Percentiles rank a stretch among this genome's conserved stretches.
phyloP scores from a whole-genome alignment of 106 monocot genomes.

The Gastrodia elata region DNA sequence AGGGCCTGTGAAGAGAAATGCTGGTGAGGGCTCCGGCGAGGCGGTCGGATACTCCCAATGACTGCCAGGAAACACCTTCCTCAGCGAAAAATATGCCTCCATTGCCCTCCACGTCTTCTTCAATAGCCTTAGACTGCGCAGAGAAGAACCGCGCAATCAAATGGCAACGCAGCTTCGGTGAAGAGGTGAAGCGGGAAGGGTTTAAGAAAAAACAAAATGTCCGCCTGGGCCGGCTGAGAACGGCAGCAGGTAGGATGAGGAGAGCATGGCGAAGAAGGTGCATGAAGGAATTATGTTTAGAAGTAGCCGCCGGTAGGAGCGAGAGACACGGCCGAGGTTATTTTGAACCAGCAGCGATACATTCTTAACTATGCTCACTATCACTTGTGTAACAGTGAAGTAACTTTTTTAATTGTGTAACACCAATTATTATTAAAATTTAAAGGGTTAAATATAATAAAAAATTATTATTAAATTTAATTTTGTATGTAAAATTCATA shows the following conservation, averaged over 20 bases:
- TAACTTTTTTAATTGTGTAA: too few relatives aligned
- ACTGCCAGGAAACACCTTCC: slow-evolving; percentile 66
- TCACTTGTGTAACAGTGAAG: too few relatives aligned
- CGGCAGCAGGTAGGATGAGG: not conserved
- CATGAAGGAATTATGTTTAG: slow-evolving; percentile 10
- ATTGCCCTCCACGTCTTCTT: not conserved
- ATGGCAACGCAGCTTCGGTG: not conserved
- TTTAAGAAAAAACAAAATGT: not conserved
- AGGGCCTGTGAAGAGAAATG: slow-evolving; percentile 49
- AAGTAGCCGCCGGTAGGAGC: too few relatives aligned
- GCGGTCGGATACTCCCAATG: slow-evolving; percentile 58
- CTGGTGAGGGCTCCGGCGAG: slow-evolving; percentile 38
- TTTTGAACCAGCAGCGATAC: too few relatives aligned
- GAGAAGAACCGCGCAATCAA: slow-evolving; percentile 1
- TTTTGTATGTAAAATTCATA: too few relatives aligned
- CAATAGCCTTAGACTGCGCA: slow-evolving; percentile 6
- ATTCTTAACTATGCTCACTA: too few relatives aligned
- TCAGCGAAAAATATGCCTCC: slow-evolving; percentile 45
- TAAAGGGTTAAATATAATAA: too few relatives aligned
- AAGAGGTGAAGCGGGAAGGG: not conserved
- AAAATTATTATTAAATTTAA: too few relatives aligned
- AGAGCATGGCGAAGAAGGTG: slow-evolving; percentile 15
- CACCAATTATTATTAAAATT: too few relatives aligned
- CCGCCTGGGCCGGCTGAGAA: not conserved
- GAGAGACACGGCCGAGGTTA: too few relatives aligned